phyloP scores from a whole-genome alignment of 192 early-diverging fungal species.

The Mortierella hygrophila region DNA sequence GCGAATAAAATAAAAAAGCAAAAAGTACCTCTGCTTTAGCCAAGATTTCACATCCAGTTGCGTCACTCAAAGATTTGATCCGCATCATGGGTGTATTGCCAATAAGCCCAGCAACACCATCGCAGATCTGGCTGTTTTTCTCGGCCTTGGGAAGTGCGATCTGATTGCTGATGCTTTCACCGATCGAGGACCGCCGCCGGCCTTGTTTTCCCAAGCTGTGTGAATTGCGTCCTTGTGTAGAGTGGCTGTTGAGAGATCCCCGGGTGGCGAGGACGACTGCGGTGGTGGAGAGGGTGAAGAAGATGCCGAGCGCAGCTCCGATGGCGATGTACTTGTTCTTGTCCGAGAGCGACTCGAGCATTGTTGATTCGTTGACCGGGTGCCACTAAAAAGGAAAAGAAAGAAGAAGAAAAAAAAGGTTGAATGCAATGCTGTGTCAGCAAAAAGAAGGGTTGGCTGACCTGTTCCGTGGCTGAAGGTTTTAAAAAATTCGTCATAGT shows the following conservation, averaged over 20 bases:
- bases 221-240: background rate
- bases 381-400: background rate
- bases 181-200: conserved; percentile 37
- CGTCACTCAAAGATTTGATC: conserved; percentile 87
- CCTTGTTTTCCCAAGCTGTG: background rate
- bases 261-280: conserved; percentile 40
- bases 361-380: background rate
- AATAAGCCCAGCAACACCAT: conserved; percentile 87
- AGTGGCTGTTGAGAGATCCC: background rate
- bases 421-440: background rate
- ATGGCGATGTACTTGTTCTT: conserved; percentile 55
- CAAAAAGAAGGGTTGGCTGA: background rate
- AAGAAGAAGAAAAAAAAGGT: background rate
- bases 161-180: conserved; percentile 21
- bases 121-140: conserved; percentile 21
- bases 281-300: conserved; percentile 55
- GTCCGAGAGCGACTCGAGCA: conserved; percentile 50
- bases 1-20: background rate
- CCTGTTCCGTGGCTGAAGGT: conserved; percentile 1
- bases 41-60: conserved; percentile 91
- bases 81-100: conserved; percentile 94
- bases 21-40: conserved; percentile 61
- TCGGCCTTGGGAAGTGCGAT: conserved; percentile 29
- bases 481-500: background rate
- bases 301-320: conserved; percentile 48